These are phyloP conservation scores for Trichophyton verrucosum DNA, from an alignment of 2,329 filamentous ascomycete genomes.

Conservation along the genomic window DNA sequence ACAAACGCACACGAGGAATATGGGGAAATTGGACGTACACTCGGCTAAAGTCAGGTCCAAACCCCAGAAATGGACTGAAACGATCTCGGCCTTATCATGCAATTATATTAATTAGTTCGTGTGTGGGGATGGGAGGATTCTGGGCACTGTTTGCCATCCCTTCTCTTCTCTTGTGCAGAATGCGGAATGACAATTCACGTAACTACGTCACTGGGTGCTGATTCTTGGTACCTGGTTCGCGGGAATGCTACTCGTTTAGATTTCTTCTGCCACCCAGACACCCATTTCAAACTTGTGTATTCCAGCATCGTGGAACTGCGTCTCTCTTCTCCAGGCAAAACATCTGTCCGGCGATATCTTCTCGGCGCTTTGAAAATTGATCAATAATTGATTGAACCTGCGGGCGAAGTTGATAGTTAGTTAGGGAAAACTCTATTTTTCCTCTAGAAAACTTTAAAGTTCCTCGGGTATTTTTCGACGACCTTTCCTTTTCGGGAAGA, in stretches of 20 bases:
- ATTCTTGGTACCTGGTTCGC: neutral
- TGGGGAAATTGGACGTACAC: neutral
- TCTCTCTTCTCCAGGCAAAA: neutral
- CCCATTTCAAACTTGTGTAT: neutral
- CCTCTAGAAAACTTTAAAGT: neutral
- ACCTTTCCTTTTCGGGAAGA: neutral
- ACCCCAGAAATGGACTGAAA: neutral
- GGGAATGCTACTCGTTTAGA: neutral
- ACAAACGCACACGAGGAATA: neutral
- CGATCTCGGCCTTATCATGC: neutral
- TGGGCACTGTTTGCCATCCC: neutral
- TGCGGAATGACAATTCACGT: neutral
- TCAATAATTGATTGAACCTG: neutral
- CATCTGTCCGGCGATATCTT: neutral
- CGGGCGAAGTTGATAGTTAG: neutral
- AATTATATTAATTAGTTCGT: neutral
- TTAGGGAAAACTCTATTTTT: neutral
- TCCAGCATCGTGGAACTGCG: neutral
- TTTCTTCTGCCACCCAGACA: neutral
- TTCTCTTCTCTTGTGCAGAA: neutral
- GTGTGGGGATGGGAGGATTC: neutral
- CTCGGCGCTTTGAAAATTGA: neutral
- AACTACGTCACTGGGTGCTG: neutral
- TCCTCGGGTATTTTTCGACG: neutral
- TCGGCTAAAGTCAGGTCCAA: neutral